These are phyloP conservation scores for Xylaria sp. DNA, from an alignment of 2,329 filamentous ascomycete species.

Conservation along the genomic window DNA sequence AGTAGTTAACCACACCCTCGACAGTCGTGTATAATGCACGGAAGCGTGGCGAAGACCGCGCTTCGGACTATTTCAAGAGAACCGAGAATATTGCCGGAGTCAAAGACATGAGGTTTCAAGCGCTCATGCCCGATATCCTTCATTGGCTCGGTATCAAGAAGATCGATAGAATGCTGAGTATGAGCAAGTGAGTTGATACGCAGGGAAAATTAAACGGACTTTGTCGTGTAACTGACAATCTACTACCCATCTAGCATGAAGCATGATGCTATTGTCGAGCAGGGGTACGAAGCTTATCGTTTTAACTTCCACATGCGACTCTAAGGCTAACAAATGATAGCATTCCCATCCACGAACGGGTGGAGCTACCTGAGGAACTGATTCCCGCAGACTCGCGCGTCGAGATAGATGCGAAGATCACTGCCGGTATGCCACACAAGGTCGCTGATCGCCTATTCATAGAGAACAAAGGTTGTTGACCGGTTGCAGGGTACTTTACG, in stretches of 20 bases:
- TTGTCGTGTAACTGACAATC: conserved; percentile 45
- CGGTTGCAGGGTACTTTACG: conserved; percentile 75
- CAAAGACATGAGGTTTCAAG: conserved; percentile 97
- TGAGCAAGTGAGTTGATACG: conserved; percentile 81
- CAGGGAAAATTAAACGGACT: conserved; percentile 29
- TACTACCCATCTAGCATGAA: conserved; percentile 73
- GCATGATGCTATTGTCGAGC: conserved; percentile 86
- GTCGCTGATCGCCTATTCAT: conserved; percentile 25
- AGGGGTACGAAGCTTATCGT: conserved; percentile 66
- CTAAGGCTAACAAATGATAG: conserved; percentile 54
- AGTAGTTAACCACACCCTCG: conserved; percentile 43
- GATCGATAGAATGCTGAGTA: conserved; percentile 97
- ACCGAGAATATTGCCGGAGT: conserved; percentile 99
- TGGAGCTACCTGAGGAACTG: conserved; percentile 92
- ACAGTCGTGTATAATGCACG: conserved; percentile 79
- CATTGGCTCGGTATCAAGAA: conserved; percentile 99
- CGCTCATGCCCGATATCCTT: conserved; percentile 95
- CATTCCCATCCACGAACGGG: conserved; percentile 87
- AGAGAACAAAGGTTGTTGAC: conserved; percentile 44
- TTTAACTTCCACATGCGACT: conserved; percentile 29
- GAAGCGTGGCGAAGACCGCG: conserved; percentile 81
- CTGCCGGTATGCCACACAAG: conserved; percentile 73
- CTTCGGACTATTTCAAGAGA: conserved; percentile 93
- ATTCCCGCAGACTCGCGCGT: conserved; percentile 95
- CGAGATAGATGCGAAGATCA: conserved; percentile 99